A percentile compares a stretch with the other conserved stretches of the same genome.
These are phyloP conservation scores for Fusarium nelsonii DNA, from an alignment of 2,329 filamentous ascomycete species.

Conservation along the genomic window DNA sequence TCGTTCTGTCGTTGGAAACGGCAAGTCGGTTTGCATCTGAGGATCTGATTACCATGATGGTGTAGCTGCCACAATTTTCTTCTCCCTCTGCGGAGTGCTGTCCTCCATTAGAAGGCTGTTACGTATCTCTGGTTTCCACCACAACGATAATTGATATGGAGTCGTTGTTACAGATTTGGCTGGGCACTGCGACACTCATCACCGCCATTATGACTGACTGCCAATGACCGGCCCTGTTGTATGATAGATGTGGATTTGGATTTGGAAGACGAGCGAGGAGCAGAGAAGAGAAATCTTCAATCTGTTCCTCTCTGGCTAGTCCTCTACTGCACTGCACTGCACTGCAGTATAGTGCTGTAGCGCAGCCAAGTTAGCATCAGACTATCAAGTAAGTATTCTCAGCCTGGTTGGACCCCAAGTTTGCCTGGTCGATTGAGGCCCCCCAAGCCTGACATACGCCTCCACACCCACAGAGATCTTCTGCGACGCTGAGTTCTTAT, in stretches of 20 bases:
- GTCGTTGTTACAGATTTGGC: slow-evolving; percentile 42
- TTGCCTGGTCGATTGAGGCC: slow-evolving; percentile 45
- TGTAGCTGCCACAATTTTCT: slow-evolving; percentile 35
- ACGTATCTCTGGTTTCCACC: slow-evolving; percentile 41
- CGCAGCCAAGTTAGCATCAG: slow-evolving; percentile 1
- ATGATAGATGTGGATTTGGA: slow-evolving; percentile 10
- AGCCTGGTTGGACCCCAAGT: slow-evolving; percentile 39
- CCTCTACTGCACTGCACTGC: slow-evolving; percentile 9
- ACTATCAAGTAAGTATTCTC: slow-evolving; percentile 14
- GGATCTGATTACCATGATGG: slow-evolving; percentile 34
- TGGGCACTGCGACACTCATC: slow-evolving; percentile 32
- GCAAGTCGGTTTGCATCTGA: slow-evolving; percentile 39
- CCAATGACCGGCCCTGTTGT: slow-evolving; percentile 22
- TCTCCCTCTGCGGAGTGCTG: slow-evolving; percentile 21
- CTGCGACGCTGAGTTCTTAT: slow-evolving; percentile 28
- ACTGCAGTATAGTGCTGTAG: neutral
- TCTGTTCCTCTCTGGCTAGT: slow-evolving; percentile 20
- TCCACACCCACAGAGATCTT: slow-evolving; percentile 46
- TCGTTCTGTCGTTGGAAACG: slow-evolving; percentile 31
- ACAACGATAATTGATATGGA: slow-evolving; percentile 36
- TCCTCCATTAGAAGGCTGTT: slow-evolving; percentile 36
- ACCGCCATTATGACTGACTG: slow-evolving; percentile 39
- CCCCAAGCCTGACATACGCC: slow-evolving; percentile 48
- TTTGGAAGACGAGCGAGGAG: slow-evolving; percentile 23
- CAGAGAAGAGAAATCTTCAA: slow-evolving; percentile 19